phyloP scores from a whole-genome alignment of 192 early-diverging fungal species.

The Backusella tuberculispora region DNA sequence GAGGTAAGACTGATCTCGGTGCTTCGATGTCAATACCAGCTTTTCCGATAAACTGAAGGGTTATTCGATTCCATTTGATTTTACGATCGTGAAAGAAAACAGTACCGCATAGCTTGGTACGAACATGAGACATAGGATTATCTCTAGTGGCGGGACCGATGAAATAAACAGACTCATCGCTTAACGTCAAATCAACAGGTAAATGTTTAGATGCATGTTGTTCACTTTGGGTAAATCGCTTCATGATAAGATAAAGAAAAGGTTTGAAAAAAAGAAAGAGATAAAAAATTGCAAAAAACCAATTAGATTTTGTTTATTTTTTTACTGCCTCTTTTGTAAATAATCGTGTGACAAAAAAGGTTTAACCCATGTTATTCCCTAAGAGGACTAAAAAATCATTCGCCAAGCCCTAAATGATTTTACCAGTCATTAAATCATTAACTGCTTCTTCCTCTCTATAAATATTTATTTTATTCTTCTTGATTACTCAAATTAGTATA shows the following conservation, averaged over 20 bases:
- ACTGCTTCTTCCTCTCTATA: neutral
- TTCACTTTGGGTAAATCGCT: slow-evolving; percentile 11
- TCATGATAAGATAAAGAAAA: slow-evolving; percentile 17
- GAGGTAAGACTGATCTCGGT: slow-evolving; percentile 14
- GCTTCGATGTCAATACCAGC: slow-evolving; percentile 33
- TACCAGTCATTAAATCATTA: too few relatives aligned
- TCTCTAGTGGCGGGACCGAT: slow-evolving; percentile 42
- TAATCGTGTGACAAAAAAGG: neutral
- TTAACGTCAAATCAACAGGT: slow-evolving; percentile 27
- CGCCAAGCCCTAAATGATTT: neutral
- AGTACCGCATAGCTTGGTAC: slow-evolving; percentile 37
- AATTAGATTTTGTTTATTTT: slow-evolving; percentile 10
- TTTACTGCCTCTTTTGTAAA: neutral
- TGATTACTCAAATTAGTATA: neutral
- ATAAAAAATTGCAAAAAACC: slow-evolving; percentile 15
- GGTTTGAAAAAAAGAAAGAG: neutral
- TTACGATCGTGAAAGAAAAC: slow-evolving; percentile 35
- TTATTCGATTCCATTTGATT: slow-evolving; percentile 42
- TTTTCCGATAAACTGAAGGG: slow-evolving; percentile 35
- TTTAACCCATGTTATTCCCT: neutral
- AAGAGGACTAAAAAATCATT: neutral
- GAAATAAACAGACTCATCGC: slow-evolving; percentile 29
- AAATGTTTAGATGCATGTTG: neutral
- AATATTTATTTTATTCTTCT: neutral
- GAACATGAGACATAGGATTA: slow-evolving; percentile 38